These are phyloP conservation scores for Colletotrichum sp. DNA, from an alignment of 2,329 filamentous ascomycete species.

Conservation along the genomic window DNA sequence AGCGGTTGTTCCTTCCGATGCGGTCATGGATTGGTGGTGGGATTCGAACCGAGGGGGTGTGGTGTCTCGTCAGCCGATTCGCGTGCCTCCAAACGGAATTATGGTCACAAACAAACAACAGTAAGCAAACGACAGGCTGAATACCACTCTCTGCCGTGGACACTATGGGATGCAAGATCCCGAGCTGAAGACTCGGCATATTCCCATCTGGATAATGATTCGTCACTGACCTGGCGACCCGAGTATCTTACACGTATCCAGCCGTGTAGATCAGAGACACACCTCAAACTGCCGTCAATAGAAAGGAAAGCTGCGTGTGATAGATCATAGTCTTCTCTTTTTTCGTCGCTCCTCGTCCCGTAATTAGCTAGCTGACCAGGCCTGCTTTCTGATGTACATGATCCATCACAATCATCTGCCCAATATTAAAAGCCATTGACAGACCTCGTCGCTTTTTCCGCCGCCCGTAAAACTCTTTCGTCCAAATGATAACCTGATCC, in stretches of 20 bases:
- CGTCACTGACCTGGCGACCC: neutral
- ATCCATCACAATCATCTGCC: constrained; percentile 13
- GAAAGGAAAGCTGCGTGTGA: neutral
- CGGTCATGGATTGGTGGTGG: neutral
- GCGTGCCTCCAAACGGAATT: neutral
- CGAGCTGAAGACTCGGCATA: neutral
- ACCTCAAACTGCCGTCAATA: neutral
- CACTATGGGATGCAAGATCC: neutral
- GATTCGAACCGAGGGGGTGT: neutral
- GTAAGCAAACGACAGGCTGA: neutral
- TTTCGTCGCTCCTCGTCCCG: constrained; percentile 12
- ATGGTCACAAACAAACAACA: neutral
- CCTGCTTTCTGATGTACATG: constrained; percentile 20
- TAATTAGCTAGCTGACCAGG: constrained; percentile 20
- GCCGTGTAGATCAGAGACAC: neutral
- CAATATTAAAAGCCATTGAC: constrained; percentile 12
- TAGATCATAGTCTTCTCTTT: constrained; percentile 9
- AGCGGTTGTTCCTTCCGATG: neutral
- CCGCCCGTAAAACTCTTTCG: neutral
- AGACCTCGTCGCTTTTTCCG: constrained; percentile 9
- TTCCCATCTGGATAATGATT: neutral
- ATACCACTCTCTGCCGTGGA: neutral
- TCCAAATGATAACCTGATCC: neutral
- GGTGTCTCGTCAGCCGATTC: constrained; percentile 2
- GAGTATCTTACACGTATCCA: neutral